These are phyloP conservation scores for Colletotrichum tofieldiae DNA, from an alignment of 2,329 filamentous ascomycete genomes.

Conservation along the genomic window DNA sequence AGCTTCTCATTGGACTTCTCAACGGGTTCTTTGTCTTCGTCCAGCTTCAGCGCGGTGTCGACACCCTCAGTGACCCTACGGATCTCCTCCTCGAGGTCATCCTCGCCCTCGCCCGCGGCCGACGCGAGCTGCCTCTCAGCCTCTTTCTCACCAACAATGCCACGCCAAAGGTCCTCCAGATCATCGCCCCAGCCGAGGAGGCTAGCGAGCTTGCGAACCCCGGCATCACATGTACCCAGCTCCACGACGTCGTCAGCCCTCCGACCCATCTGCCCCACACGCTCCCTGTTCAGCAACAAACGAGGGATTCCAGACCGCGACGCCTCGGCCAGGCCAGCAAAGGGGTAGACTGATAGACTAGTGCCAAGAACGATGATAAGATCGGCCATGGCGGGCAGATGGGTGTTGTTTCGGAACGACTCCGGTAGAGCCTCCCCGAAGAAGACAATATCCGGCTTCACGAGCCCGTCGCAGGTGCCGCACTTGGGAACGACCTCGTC, in stretches of 20 bases:
- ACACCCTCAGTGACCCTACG: conserved; percentile 56
- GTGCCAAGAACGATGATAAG: conserved; percentile 91
- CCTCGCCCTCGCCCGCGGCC: conserved; percentile 50
- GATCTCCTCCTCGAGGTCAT: conserved; percentile 61
- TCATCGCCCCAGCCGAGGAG: conserved; percentile 90
- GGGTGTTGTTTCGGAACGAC: conserved; percentile 53
- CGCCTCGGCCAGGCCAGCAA: conserved; percentile 83
- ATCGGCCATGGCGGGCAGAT: conserved; percentile 76
- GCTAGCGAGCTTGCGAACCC: conserved; percentile 83
- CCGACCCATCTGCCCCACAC: conserved; percentile 83
- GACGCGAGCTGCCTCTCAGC: conserved; percentile 64
- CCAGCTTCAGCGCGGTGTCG: conserved; percentile 52
- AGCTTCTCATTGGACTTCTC: neutral
- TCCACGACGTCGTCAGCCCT: conserved; percentile 87
- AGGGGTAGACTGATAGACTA: conserved; percentile 89
- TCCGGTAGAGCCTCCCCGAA: conserved; percentile 81
- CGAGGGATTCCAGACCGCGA: conserved; percentile 77
- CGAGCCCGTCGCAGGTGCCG: conserved; percentile 79
- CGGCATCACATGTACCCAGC: conserved; percentile 86
- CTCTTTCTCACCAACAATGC: conserved; percentile 74
- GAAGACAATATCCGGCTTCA: conserved; percentile 97
- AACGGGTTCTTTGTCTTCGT: conserved; percentile 45
- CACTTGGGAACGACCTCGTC: conserved; percentile 81
- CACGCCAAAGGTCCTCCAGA: conserved; percentile 82
- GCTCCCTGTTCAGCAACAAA: conserved; percentile 89